phyloP scores from a whole-genome alignment of 2,329 filamentous ascomycete genomes.

The Hypomyces rosellus region DNA sequence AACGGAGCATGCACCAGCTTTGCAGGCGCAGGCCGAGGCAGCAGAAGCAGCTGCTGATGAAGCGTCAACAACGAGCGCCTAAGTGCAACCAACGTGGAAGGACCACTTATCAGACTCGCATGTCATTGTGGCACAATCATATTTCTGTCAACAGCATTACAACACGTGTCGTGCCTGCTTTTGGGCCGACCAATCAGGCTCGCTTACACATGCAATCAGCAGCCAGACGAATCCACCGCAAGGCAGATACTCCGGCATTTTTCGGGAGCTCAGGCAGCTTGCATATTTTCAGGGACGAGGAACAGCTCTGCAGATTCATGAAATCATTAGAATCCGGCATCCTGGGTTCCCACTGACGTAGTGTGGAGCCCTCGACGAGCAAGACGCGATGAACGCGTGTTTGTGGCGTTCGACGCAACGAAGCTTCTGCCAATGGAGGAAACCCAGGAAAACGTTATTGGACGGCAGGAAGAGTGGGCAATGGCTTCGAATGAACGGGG shows the following conservation, averaged over 20 bases:
- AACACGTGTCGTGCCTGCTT: no score
- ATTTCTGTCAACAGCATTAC: background rate
- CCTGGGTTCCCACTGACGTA: no score
- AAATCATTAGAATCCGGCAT: no score
- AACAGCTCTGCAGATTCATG: no score
- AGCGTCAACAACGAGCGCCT: constrained; percentile 13
- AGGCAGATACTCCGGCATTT: no score
- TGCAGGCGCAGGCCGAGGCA: constrained; percentile 55
- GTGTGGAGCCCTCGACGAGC: background rate
- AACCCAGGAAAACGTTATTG: background rate
- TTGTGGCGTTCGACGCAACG: background rate
- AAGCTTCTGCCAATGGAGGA: background rate
- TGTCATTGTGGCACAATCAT: no score
- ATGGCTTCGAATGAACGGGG: constrained; percentile 1
- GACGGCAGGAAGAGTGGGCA: background rate
- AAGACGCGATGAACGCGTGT: background rate
- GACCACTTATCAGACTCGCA: background rate
- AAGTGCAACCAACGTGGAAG: background rate
- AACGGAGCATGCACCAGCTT: constrained; percentile 64
- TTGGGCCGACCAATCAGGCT: background rate
- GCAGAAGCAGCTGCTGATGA: constrained; percentile 39
- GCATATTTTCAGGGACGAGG: no score
- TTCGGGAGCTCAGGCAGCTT: no score
- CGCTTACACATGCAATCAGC: background rate
- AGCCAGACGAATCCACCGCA: background rate